These are phyloP conservation scores for Plantago lanceolata DNA, from an alignment of 305 asterid genomes.

Conservation along the genomic window DNA sequence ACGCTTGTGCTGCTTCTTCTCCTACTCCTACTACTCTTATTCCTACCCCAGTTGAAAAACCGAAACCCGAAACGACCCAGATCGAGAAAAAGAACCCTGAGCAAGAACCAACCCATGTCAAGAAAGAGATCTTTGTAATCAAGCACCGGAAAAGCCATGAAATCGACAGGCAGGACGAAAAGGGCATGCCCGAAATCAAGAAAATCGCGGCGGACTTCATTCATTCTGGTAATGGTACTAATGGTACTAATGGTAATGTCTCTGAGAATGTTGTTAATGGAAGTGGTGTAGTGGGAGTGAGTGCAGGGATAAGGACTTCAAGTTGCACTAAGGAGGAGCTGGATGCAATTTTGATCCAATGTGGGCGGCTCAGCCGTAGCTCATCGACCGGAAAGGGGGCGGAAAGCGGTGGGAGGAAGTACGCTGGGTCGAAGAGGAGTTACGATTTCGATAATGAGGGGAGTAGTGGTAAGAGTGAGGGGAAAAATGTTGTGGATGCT, in stretches of 20 bases:
- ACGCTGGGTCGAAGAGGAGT: slow-evolving; percentile 85
- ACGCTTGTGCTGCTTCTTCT: slow-evolving; percentile 31
- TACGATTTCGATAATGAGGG: slow-evolving; percentile 57
- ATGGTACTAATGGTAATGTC: too few relatives aligned
- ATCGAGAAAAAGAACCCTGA: slow-evolving; percentile 40
- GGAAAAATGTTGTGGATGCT: slow-evolving; percentile 23
- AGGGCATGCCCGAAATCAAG: slow-evolving; percentile 24
- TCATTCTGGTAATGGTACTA: too few relatives aligned
- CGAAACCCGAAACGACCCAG: slow-evolving; percentile 26
- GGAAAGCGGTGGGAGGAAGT: slow-evolving; percentile 52
- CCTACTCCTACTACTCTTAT: slow-evolving; percentile 18
- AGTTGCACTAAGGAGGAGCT: slow-evolving; percentile 89
- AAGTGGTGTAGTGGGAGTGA: slow-evolving; percentile 21
- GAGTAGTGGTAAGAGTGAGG: slow-evolving; percentile 39
- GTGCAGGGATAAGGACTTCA: slow-evolving; percentile 63
- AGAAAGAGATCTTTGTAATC: slow-evolving; percentile 68
- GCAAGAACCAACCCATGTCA: slow-evolving; percentile 38
- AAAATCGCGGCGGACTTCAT: background rate
- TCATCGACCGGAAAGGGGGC: slow-evolving; percentile 64
- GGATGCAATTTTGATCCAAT: slow-evolving; percentile 88
- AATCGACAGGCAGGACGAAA: slow-evolving; percentile 50
- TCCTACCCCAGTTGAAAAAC: slow-evolving; percentile 24
- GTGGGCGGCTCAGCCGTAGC: slow-evolving; percentile 92
- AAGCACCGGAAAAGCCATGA: slow-evolving; percentile 78
- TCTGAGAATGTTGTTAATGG: slow-evolving; percentile 4